A percentile compares a stretch with the other conserved stretches of the same genome.
phyloP scores from a whole-genome alignment of 2,329 filamentous ascomycete genomes.

The Emmonsiellopsis sp. region DNA sequence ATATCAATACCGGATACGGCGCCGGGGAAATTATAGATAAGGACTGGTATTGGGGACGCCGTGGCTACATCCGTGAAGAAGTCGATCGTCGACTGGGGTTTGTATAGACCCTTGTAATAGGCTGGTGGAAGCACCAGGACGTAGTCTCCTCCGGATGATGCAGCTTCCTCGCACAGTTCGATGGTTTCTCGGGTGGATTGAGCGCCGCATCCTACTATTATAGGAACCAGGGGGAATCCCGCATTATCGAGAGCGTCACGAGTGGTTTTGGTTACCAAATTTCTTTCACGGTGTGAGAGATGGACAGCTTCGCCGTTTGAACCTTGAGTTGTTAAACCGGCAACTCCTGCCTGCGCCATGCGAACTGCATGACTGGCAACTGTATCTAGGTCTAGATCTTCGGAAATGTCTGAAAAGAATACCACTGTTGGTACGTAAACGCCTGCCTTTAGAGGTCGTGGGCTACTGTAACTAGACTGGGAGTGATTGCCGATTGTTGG shows the following conservation, averaged over 20 bases:
- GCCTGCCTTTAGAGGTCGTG: conserved; percentile 8
- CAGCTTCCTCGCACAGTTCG: conserved; percentile 59
- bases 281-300: conserved; percentile 68
- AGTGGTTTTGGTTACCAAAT: conserved; percentile 65
- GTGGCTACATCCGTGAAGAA: conserved; percentile 72
- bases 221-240: conserved; percentile 64
- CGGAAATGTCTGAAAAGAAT: conserved; percentile 75
- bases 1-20: conserved; percentile 81
- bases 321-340: conserved; percentile 76
- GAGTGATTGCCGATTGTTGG: background rate
- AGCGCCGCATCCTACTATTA: conserved; percentile 75
- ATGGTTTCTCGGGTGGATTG: conserved; percentile 75
- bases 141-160: conserved; percentile 67
- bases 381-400: conserved; percentile 71
- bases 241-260: conserved; percentile 74
- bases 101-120: conserved; percentile 72
- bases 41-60: conserved; percentile 63
- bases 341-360: conserved; percentile 67
- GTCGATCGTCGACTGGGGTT: conserved; percentile 62
- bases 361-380: conserved; percentile 76
- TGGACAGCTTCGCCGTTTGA: conserved; percentile 87
- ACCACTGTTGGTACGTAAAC: conserved; percentile 50
- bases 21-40: conserved; percentile 87
- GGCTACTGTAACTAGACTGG: conserved; percentile 7
- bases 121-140: conserved; percentile 70